A percentile compares a stretch with the other conserved stretches of the same genome.
These are phyloP conservation scores for Allomyces arbusculus DNA, from an alignment of 192 early-diverging fungal species.

Conservation along the genomic window DNA sequence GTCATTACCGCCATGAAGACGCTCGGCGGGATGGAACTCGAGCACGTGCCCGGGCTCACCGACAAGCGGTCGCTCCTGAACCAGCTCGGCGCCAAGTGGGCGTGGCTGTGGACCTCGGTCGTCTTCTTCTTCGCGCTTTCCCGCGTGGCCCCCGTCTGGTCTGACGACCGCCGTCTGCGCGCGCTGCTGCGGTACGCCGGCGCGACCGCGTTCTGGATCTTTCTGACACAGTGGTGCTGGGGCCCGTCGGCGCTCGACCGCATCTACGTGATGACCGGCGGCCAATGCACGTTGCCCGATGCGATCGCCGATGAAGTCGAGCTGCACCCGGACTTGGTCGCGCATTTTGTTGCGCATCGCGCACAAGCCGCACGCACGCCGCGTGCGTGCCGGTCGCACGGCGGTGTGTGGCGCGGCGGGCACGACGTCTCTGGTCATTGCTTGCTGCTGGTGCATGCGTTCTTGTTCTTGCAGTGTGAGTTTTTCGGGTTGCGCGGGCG, in stretches of 20 bases:
- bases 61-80: conserved; percentile 62
- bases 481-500: not conserved
- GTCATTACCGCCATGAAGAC: not conserved
- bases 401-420: conserved; percentile 54
- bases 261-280: conserved; percentile 47
- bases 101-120: conserved; percentile 71
- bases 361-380: conserved; percentile 7
- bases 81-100: conserved; percentile 53
- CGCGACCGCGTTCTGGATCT: conserved; percentile 65
- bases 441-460: conserved; percentile 56
- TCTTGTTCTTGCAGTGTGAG: conserved; percentile 30
- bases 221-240: conserved; percentile 68
- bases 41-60: conserved; percentile 11
- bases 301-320: conserved; percentile 1
- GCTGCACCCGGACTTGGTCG: not conserved
- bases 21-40: not conserved
- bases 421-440: conserved; percentile 81
- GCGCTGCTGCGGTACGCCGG: conserved; percentile 20
- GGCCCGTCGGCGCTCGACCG: conserved; percentile 65
- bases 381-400: conserved; percentile 19
- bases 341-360: not conserved
- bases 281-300: conserved; percentile 26
- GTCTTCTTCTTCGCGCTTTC: conserved; percentile 29
- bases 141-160: conserved; percentile 12
- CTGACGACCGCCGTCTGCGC: conserved; percentile 4